Base-by-base conservation (phyloP, 805 yeast genomes). In the Yamadazyma ubonensis region DNA sequence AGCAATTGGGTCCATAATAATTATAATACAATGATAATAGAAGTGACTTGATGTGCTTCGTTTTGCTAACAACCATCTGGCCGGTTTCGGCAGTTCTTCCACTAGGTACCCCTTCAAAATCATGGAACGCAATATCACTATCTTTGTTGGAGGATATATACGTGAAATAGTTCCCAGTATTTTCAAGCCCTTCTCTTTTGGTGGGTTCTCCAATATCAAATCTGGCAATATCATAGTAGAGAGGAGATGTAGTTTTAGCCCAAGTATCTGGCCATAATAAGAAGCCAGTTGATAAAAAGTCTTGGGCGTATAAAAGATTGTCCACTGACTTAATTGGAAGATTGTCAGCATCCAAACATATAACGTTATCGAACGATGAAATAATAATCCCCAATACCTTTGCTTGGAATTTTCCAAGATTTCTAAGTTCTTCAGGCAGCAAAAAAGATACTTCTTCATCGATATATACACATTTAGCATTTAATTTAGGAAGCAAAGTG, bases 251-350 rank as follows among this genome's bases (percentile, higher is more conserved):
- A 8, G 58, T 52, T 45, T 58, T 58, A 23, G 58, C 64, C 66
- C 66, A 61, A 26, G 55, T 43, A 41, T 63, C 66, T 1, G 70
- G 71, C 68, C 69, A 65, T 30, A 65, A 39, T 10, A 65, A 38
- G 46, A 58, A 62, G 18, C 55, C 54, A 1, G 60, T 50, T 11
- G 52, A 34, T 18, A 54, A 34, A 41, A 49, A 65, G 6, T 60
- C 55, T 23, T 54, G 55, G 10, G 55, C 30, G 23, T 49, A 38
- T 8, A 65, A 36, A 14, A 63, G 45, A 2, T 38, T 35, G 38
- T 63, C 69, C 2, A 63, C 55, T 32, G 61, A 61, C 25, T 51
- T 52, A 23, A 64, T 46, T 1, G 68, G 60, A 46, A 63, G 50
- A 39, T 56, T 62, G 43, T 62, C 68, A 2, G 67, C 57, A 43